Evolutionary conservation across 2,329 filamentous ascomycete genomes (phyloP).

Genomic region (Cordyceps militaris): DNA sequence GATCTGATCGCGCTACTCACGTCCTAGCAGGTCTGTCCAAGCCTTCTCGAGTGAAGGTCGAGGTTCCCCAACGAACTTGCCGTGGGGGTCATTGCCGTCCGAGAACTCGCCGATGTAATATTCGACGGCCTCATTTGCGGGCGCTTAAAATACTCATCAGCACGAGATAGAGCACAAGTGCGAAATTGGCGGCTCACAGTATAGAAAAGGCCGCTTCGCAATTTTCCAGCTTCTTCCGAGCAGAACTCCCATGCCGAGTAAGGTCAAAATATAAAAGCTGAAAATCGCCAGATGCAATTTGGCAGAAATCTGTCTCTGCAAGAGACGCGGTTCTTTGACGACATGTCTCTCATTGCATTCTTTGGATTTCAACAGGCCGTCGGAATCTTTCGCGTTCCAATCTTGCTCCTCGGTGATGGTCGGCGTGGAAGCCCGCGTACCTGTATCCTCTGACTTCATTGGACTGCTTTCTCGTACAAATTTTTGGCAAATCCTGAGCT

Average conservation of each 20-base stretch:
- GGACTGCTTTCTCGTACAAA: neutral
- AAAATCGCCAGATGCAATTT: slow-evolving; percentile 2
- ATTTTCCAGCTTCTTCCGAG: neutral
- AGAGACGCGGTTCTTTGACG: neutral
- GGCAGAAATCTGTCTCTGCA: neutral
- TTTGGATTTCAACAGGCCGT: neutral
- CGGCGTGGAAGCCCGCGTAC: neutral
- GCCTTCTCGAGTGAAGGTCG: slow-evolving; percentile 11
- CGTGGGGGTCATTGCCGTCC: slow-evolving; percentile 4
- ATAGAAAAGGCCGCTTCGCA: neutral
- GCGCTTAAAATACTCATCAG: neutral
- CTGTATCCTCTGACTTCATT: slow-evolving; percentile 7
- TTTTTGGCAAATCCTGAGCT: neutral
- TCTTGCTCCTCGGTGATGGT: slow-evolving; percentile 6
- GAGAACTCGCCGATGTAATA: slow-evolving; percentile 7
- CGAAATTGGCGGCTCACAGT: neutral
- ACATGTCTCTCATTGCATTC: neutral
- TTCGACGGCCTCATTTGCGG: slow-evolving; percentile 8
- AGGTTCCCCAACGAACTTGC: slow-evolving; percentile 11
- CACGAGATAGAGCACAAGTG: neutral
- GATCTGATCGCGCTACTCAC: neutral
- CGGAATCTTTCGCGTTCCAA: slow-evolving; percentile 4
- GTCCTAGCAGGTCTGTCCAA: slow-evolving; percentile 5
- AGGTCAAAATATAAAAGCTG: slow-evolving; percentile 1
- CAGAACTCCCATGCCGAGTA: neutral